phyloP scores from a whole-genome alignment of 2,329 filamentous ascomycete genomes.

The Aspergillus melleus region DNA sequence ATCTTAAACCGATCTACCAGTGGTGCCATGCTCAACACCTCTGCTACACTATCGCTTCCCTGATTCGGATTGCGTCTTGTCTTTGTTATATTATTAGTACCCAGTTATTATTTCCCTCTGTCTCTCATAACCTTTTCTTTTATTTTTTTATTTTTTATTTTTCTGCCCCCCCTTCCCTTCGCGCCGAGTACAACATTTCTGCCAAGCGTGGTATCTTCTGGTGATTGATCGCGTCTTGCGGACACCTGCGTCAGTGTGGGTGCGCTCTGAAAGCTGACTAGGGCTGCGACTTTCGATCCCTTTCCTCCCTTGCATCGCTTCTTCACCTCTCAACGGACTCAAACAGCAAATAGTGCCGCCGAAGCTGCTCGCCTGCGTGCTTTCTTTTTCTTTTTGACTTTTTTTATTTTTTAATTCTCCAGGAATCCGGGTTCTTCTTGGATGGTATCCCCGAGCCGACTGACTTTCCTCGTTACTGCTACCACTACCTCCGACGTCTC shows the following conservation, averaged over 20 bases:
- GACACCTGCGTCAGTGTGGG: slow-evolving; percentile 28
- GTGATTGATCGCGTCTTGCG: slow-evolving; percentile 25
- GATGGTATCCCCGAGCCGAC: slow-evolving; percentile 16
- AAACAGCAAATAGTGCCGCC: slow-evolving; percentile 16
- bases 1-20: slow-evolving; percentile 12
- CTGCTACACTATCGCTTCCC: slow-evolving; percentile 17
- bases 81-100: slow-evolving; percentile 10
- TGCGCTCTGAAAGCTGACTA: slow-evolving; percentile 20
- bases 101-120: not conserved
- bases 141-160: slow-evolving; percentile 2
- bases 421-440: slow-evolving; percentile 19
- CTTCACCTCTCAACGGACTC: slow-evolving; percentile 12
- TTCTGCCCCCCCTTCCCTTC: slow-evolving; percentile 6
- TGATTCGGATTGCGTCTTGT: slow-evolving; percentile 20
- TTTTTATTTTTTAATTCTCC: slow-evolving; percentile 9
- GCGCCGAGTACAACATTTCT: slow-evolving; percentile 23
- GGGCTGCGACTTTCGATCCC: slow-evolving; percentile 25
- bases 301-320: slow-evolving; percentile 27
- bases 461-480: slow-evolving; percentile 7
- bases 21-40: slow-evolving; percentile 25
- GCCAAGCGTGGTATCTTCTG: slow-evolving; percentile 23
- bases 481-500: slow-evolving; percentile 5
- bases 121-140: slow-evolving; percentile 1
- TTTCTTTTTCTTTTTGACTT: slow-evolving; percentile 12
- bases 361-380: slow-evolving; percentile 19